These are phyloP conservation scores for Remersonia thermophila DNA, from an alignment of 2,329 filamentous ascomycete species.

Conservation along the genomic window DNA sequence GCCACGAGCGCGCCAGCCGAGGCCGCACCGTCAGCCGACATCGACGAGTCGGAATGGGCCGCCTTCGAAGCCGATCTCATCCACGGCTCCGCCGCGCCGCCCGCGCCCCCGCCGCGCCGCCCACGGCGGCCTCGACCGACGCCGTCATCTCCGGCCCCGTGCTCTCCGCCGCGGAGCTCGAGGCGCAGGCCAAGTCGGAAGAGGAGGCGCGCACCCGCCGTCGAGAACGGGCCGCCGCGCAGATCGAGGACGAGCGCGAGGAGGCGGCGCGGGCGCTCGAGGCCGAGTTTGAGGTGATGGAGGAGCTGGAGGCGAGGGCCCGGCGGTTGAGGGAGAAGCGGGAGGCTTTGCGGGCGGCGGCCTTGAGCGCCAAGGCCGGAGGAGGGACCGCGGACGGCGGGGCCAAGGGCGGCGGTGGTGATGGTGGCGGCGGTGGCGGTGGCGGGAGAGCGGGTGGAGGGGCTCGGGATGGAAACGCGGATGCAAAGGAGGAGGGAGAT, in stretches of 20 bases:
- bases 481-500: constrained; percentile 24
- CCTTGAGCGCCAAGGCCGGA: constrained; percentile 13
- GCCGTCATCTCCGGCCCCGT: constrained; percentile 59
- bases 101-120: too few relatives aligned
- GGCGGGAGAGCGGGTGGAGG: too few relatives aligned
- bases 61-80: constrained; percentile 65
- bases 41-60: constrained; percentile 74
- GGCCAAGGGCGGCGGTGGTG: constrained; percentile 13
- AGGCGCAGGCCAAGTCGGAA: constrained; percentile 30
- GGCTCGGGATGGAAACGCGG: constrained; percentile 10
- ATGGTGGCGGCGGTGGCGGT: constrained; percentile 13
- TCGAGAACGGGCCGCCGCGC: constrained; percentile 41
- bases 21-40: too few relatives aligned
- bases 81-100: constrained; percentile 35
- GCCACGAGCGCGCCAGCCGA: too few relatives aligned
- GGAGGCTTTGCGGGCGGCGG: constrained; percentile 43
- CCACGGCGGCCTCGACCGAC: constrained; percentile 20
- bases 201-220: constrained; percentile 38
- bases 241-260: constrained; percentile 57
- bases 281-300: constrained; percentile 74
- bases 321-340: constrained; percentile 55
- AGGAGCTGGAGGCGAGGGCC: constrained; percentile 61
- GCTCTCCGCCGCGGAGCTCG: constrained; percentile 51
- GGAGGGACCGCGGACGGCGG: neutral
- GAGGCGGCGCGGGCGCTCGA: constrained; percentile 63